These are phyloP conservation scores for Pholiota microspora DNA, from an alignment of 768 basidiomycete genomes.

Conservation along the genomic window DNA sequence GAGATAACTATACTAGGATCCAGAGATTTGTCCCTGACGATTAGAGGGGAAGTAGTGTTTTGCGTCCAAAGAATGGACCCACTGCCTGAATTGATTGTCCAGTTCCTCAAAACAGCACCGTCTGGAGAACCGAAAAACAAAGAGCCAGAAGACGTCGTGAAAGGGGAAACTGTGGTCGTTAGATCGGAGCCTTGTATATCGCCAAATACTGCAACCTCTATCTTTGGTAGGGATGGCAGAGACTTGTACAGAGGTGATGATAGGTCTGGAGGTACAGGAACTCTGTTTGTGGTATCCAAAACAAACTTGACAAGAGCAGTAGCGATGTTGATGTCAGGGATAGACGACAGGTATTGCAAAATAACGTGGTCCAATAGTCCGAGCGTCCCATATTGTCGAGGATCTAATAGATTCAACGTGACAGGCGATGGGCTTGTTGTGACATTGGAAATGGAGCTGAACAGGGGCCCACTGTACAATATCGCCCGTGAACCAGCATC, in stretches of 20 bases:
- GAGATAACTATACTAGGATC: slow-evolving; percentile 40
- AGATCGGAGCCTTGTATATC: slow-evolving; percentile 48
- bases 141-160: slow-evolving; percentile 44
- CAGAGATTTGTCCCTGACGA: slow-evolving; percentile 50
- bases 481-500: slow-evolving; percentile 47
- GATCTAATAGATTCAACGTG: slow-evolving; percentile 36
- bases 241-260: slow-evolving; percentile 37
- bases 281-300: slow-evolving; percentile 28
- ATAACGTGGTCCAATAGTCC: slow-evolving; percentile 55
- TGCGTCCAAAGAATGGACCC: slow-evolving; percentile 51
- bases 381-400: slow-evolving; percentile 55
- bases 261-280: slow-evolving; percentile 38
- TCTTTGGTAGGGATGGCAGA: slow-evolving; percentile 43
- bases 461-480: slow-evolving; percentile 47
- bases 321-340: slow-evolving; percentile 43
- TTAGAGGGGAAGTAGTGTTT: slow-evolving; percentile 43
- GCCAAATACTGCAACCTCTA: slow-evolving; percentile 70
- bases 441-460: slow-evolving; percentile 43
- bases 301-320: slow-evolving; percentile 49
- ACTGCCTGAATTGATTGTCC: slow-evolving; percentile 45
- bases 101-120: slow-evolving; percentile 47
- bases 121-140: slow-evolving; percentile 61
- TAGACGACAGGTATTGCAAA: slow-evolving; percentile 52
- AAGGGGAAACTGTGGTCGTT: slow-evolving; percentile 44
- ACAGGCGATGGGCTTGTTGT: slow-evolving; percentile 31